Conservation (phyloP, 2,329 filamentous ascomycete species). For the Fonsecaea nubica region DNA sequence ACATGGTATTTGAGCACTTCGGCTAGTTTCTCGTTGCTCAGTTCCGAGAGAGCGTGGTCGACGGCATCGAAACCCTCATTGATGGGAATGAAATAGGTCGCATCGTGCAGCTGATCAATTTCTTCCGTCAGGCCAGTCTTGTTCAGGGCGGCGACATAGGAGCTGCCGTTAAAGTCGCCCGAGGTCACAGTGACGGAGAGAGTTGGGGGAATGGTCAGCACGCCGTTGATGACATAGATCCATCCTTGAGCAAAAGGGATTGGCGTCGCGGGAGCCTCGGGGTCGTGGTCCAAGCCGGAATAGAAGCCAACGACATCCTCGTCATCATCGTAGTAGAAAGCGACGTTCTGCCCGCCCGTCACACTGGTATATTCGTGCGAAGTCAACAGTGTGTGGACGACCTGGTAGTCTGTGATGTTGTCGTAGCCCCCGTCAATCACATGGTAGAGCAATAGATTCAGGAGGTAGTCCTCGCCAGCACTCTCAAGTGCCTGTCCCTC, state of each 20-base stretch:
- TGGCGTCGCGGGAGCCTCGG: slow-evolving; percentile 9
- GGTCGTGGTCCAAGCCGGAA: slow-evolving; percentile 16
- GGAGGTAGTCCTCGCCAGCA: slow-evolving; percentile 18
- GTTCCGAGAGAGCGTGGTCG: slow-evolving; percentile 22
- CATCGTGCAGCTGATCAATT: slow-evolving; percentile 25
- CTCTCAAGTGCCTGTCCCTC: slow-evolving; percentile 13
- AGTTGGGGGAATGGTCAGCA: slow-evolving; percentile 17
- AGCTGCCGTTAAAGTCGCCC: slow-evolving; percentile 28
- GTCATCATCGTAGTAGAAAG: slow-evolving; percentile 27
- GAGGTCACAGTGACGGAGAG: slow-evolving; percentile 18
- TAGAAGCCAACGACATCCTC: slow-evolving; percentile 20
- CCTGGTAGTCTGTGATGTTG: slow-evolving; percentile 18
- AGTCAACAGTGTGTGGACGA: slow-evolving; percentile 19
- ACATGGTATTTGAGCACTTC: slow-evolving; percentile 32
- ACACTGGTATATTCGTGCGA: slow-evolving; percentile 28
- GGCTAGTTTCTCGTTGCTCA: slow-evolving; percentile 21
- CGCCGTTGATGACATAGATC: slow-evolving; percentile 26
- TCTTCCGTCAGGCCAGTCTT: slow-evolving; percentile 27
- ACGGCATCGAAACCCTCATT: slow-evolving; percentile 22
- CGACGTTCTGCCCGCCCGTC: slow-evolving; percentile 26
- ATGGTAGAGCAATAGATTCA: slow-evolving; percentile 25
- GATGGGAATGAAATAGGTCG: slow-evolving; percentile 23
- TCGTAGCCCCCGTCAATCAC: slow-evolving; percentile 15
- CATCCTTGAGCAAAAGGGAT: slow-evolving; percentile 22
- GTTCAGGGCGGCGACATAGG: slow-evolving; percentile 23